Base-by-base conservation (phyloP, 371 early-diverging fungal species). In the Lichtheimia ramosa region DNA sequence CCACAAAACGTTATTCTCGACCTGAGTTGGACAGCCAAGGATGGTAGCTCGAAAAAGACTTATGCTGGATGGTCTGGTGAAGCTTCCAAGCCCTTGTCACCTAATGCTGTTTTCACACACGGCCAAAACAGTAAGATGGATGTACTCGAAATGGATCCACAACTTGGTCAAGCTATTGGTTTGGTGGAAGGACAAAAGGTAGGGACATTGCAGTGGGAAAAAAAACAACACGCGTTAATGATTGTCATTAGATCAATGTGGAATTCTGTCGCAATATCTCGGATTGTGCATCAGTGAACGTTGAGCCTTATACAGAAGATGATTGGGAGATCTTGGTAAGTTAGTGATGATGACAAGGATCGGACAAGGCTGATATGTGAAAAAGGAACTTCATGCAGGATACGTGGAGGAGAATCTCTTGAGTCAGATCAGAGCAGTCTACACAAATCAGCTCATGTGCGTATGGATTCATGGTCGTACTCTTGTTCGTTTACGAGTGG, bases 241-340 rank as follows among this genome's bases (percentile, higher is more conserved):
- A 51, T 18, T 7, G 7, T 5, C 1, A 27, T 18, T 58, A 90
- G 89, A 85, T 90, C 49, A 69, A 73, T 46, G 83, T 89, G 12
- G 86, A 82, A 40, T 85, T 91, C 66, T 75, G 82, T 49, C 78
- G 80, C 56, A 75, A 83, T 56, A 77, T 83, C 5, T 79, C 83
- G 21, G 75, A 75, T 20, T 89, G 89, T 7, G 59, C 73, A 7
- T 79, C 87, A 5, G 89, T 94, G 1, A 72, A 87, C 60, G 92
- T 93, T 2, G 92, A 90, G 46, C 95, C 95, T 3, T 66, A 81
- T 56, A 82, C 90, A 0, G 84, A 81, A 50, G 93, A 93, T 53
- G 95, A 95, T 66, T 95, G 93, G 93, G 93, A 95, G 64, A 90
- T 93, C 42, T 52, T 95, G 69, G 90, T 89, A 81, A 54, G 63